A percentile compares a stretch with the other conserved stretches of the same genome.
Conservation (phyloP, 192 early-diverging fungal species). For the Podila verticillata region DNA sequence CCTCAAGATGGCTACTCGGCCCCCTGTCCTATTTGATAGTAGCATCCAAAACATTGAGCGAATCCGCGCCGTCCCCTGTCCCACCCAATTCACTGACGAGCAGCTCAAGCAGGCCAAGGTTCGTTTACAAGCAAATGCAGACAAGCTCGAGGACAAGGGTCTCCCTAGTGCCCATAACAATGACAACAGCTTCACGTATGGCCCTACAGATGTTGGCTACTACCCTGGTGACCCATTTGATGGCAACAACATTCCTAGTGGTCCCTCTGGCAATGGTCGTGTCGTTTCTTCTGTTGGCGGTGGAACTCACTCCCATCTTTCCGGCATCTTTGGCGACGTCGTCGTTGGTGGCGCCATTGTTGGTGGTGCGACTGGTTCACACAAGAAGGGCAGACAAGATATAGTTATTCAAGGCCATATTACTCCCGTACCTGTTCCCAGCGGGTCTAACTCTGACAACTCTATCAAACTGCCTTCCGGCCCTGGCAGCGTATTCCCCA, state of each 20-base stretch:
- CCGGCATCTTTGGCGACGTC: neutral
- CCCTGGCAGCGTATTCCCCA: constrained; percentile 22
- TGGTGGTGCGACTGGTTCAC: constrained; percentile 1
- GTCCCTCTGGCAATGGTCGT: constrained; percentile 16
- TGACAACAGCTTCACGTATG: constrained; percentile 8
- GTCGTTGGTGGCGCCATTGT: neutral
- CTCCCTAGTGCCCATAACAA: neutral
- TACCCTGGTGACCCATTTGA: constrained; percentile 18
- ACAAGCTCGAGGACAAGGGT: too few relatives aligned
- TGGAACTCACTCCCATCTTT: constrained; percentile 8
- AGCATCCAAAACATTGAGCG: too few relatives aligned
- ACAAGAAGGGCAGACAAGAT: constrained; percentile 18
- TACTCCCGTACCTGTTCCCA: constrained; percentile 29
- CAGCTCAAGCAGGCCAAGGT: too few relatives aligned
- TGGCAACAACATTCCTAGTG: constrained; percentile 8
- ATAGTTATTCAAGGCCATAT: constrained; percentile 33
- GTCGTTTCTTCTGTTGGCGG: constrained; percentile 3
- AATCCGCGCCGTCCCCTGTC: too few relatives aligned
- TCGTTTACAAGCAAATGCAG: too few relatives aligned
- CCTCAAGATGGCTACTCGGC: too few relatives aligned
- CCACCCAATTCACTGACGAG: too few relatives aligned
- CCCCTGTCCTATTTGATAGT: too few relatives aligned
- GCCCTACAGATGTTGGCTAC: constrained; percentile 6
- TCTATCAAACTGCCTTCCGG: constrained; percentile 16
- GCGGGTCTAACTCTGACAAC: constrained; percentile 13